Conservation (phyloP, 2,329 filamentous ascomycete species). For the Sclerotinia sclerotiorum region DNA sequence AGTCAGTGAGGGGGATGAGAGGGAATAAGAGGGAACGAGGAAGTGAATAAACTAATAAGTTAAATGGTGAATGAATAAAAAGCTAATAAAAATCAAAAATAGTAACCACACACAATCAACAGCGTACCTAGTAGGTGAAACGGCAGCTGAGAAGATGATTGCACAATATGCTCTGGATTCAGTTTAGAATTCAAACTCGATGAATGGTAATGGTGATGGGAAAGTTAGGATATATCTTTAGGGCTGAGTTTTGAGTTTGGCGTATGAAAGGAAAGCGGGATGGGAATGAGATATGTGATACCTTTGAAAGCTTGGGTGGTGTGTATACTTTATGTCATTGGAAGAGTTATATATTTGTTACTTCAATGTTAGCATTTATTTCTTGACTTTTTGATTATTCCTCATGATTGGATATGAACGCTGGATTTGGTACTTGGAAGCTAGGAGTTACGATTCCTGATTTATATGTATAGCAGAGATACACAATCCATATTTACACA, state of each 20-base stretch:
- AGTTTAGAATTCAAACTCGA: neutral
- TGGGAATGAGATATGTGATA: neutral
- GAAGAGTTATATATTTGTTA: too few relatives aligned
- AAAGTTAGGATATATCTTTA: neutral
- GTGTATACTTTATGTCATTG: neutral
- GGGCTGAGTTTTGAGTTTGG: neutral
- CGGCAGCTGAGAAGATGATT: constrained; percentile 52
- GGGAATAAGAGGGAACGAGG: neutral
- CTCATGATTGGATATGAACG: neutral
- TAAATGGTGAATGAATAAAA: neutral
- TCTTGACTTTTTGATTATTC: neutral
- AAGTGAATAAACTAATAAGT: neutral
- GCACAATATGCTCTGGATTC: constrained; percentile 42
- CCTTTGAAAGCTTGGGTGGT: too few relatives aligned
- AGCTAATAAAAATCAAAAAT: neutral
- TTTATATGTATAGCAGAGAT: too few relatives aligned
- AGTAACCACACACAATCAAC: constrained; percentile 54
- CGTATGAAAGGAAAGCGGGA: neutral
- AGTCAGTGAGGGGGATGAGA: too few relatives aligned
- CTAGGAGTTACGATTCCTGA: too few relatives aligned
- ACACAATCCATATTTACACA: too few relatives aligned
- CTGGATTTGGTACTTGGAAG: neutral
- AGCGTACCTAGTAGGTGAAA: constrained; percentile 55
- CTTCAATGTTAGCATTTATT: neutral
- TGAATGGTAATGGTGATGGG: neutral